Evolutionary conservation across 805 yeast species (phyloP), one percentile per base, ranked within the genome.

Genomic region (Yamadazyma phyllophila): DNA sequence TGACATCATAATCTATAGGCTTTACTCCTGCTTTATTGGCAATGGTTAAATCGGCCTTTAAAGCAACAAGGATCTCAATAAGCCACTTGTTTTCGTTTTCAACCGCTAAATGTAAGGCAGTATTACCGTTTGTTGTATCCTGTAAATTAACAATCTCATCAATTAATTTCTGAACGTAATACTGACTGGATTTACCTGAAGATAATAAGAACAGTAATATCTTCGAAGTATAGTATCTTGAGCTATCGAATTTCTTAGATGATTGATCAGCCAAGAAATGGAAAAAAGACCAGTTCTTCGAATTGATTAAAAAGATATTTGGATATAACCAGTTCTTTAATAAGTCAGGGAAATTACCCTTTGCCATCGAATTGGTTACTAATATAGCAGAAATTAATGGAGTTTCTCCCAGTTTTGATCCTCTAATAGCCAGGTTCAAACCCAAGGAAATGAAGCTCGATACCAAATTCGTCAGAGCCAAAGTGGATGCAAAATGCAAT

Each of bases 21-120:
- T 86, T 80, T 29, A 92, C 75, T 0, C 97, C 97, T 3, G 92
- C 85, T 41, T 87, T 85, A 61, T 94, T 94, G 4, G 88, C 80
- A 39, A 88, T 75, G 29, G 74, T 74, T 4, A 87, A 80, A 59
- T 91, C 70, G 0, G 76, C 74, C 13, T 59, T 59, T 15, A 71
- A 58, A 41, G 59, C 64, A 17, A 70, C 47, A 15, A 71, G 58
- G 2, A 71, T 33, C 31, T 59, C 63, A 29, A 70, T 56, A 39
- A 69, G 61, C 76, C 76, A 71, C 45, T 56, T 59, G 12, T 61
- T 57, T 32, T 68, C 74, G 42, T 55, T 50, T 47, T 71, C 76
- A 9, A 66, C 69, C 2, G 77, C 76, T 36, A 68, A 48, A 49
- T 71, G 76, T 39, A 71, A 65, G 14, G 66, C 58, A 0, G 74